A percentile compares a stretch with the other conserved stretches of the same genome.
These are phyloP conservation scores for Hamamelis virginiana DNA, from an alignment of 164 flowering plant genomes.

Conservation along the genomic window DNA sequence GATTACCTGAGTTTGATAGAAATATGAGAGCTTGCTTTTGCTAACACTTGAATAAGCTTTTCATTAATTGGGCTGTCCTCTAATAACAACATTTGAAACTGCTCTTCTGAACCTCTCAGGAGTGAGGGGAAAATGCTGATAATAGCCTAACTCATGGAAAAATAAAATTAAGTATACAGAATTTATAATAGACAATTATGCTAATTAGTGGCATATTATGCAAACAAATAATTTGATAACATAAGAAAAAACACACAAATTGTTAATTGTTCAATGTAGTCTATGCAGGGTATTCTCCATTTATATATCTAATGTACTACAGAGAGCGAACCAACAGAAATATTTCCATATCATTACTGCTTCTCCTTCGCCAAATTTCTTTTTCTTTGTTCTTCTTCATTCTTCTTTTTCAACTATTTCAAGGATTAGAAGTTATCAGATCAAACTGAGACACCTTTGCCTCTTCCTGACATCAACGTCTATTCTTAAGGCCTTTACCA, in stretches of 20 bases:
- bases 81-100: conserved; percentile 41
- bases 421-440: no score
- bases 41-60: conserved; percentile 58
- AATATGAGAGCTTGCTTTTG: conserved; percentile 59
- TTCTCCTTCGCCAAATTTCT: no score
- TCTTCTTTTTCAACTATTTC: no score
- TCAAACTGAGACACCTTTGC: no score
- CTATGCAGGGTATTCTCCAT: not conserved
- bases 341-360: no score
- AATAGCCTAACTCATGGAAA: conserved; percentile 46
- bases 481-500: no score
- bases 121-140: conserved; percentile 59
- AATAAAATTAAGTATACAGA: conserved; percentile 6
- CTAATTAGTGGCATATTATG: not conserved
- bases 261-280: not conserved
- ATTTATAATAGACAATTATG: not conserved
- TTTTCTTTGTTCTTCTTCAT: no score
- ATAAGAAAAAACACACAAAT: not conserved
- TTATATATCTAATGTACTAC: no score
- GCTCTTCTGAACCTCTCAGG: conserved; percentile 66
- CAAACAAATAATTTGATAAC: not conserved
- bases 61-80: conserved; percentile 36
- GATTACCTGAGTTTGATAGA: conserved; percentile 61
- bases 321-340: no score
- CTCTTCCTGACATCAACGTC: no score